These are phyloP conservation scores for Eutreptiella sp. DNA, from an alignment of 208 protist genomes.

Conservation along the genomic window DNA sequence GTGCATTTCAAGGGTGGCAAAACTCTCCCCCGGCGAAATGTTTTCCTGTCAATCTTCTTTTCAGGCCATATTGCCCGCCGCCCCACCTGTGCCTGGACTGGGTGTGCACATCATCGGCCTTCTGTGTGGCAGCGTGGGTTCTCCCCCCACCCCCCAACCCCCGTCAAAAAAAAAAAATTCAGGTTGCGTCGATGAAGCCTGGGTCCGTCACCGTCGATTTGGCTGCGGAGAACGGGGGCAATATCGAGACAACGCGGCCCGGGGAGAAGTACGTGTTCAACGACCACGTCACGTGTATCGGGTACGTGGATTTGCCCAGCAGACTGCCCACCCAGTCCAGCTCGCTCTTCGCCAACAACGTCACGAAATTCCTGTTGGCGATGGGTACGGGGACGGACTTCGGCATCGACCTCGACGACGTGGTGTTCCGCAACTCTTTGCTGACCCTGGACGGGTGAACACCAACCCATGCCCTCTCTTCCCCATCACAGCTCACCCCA, in stretches of 20 bases:
- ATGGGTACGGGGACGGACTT: conserved; percentile 40
- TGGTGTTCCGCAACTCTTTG: conserved; percentile 40
- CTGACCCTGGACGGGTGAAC: conserved; percentile 32
- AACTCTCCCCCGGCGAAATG: too few species aligned
- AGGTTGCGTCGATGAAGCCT: conserved; percentile 65
- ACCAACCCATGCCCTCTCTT: neutral
- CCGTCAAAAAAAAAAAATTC: conserved; percentile 16
- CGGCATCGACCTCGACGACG: conserved; percentile 45
- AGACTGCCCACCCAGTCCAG: conserved; percentile 61
- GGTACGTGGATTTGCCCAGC: conserved; percentile 72
- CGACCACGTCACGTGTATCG: conserved; percentile 63
- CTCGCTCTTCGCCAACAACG: conserved; percentile 71
- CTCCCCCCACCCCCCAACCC: neutral
- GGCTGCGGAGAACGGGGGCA: conserved; percentile 73
- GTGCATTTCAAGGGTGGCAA: too few species aligned
- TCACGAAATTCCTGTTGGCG: conserved; percentile 59
- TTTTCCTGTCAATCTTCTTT: too few species aligned
- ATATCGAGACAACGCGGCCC: conserved; percentile 66
- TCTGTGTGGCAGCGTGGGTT: too few species aligned
- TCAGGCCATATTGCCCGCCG: too few species aligned
- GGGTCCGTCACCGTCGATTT: conserved; percentile 84
- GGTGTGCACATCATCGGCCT: neutral
- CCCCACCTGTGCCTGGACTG: too few species aligned
- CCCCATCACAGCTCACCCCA: neutral
- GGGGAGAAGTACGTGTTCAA: conserved; percentile 34